Base-by-base conservation (phyloP, 305 asterid genomes). In the Fraxinus platypoda region DNA sequence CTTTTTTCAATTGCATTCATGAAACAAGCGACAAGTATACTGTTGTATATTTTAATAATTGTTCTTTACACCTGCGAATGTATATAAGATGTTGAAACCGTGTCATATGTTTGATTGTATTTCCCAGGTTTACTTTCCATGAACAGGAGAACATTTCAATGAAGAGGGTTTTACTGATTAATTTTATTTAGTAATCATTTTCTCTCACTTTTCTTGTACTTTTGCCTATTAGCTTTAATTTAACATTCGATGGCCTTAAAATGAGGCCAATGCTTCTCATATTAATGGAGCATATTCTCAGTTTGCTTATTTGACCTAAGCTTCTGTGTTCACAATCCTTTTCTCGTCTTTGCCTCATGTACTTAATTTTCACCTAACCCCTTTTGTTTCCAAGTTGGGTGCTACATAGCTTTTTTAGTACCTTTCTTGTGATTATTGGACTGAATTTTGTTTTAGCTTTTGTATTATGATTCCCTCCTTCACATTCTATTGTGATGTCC, bases 251-350 rank as follows among this genome's bases (percentile, higher is more conserved):
- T 38, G 43, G 62, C 73, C 33, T 19, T 6, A 31, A 30, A 37
- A 74, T 73, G 52, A n/a, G 54, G 83, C 49, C 76, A 72, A 15
- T 82, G 74, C 33, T 76, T 79, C 74, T 68, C 52, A 81, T 75
- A 73, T 57, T 59, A 64, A 70, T 8, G 73, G 77, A 80, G 28
- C 33, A 43, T 19, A 68, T 6, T 77, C 31, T 74, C 9, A 34
- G 59, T 77, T 72, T 80, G 81, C 66, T 75, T n/a, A 54, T 8
- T 8, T 26, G 15, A 25, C 3, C 66, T 30, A 31, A 80, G 71
- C 25, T 74, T 49, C 64, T 76, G 12, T 54, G 23, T 72, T 81
- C 59, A 64, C 57, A 49, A 28, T 30, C 37, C 0, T 71, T 70
- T 43, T 15, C 28, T 73, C 4, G 57, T 37, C 30, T 74, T 26